Evolutionary conservation across 2,329 filamentous ascomycete genomes (phyloP).

Genomic region (Pyrenochaeta sp.): DNA sequence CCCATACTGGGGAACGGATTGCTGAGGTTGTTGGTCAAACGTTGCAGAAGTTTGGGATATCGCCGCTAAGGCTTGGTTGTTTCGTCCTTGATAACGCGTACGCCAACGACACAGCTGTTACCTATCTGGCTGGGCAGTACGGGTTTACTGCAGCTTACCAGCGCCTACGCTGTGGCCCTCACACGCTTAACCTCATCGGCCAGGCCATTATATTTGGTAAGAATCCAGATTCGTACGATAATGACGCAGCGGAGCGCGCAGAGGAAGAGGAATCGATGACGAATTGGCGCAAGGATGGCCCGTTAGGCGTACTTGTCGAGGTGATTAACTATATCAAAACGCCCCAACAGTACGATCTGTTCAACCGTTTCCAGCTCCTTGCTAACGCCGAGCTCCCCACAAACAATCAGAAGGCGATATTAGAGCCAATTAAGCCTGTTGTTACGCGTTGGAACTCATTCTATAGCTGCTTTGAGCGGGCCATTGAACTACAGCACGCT

Average conservation of each 20-base stretch:
- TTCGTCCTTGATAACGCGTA: constrained; percentile 1
- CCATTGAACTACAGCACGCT: background rate
- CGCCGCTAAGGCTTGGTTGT: background rate
- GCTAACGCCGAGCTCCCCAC: background rate
- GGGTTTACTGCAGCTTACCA: background rate
- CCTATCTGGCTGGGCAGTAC: background rate
- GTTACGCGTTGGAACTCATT: background rate
- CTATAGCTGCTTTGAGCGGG: background rate
- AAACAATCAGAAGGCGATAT: background rate
- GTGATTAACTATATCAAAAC: constrained; percentile 9
- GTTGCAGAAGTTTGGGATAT: constrained; percentile 6
- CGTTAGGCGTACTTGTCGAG: background rate
- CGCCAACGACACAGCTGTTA: constrained; percentile 1
- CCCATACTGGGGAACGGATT: constrained; percentile 6
- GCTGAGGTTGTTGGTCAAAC: background rate
- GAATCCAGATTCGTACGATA: background rate
- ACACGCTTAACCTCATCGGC: constrained; percentile 2
- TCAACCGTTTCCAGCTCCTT: background rate
- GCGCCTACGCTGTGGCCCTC: background rate
- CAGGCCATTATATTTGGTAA: background rate
- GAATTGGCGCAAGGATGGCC: background rate
- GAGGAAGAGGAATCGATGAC: background rate
- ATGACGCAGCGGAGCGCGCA: background rate
- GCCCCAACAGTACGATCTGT: constrained; percentile 1
- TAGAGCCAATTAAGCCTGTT: background rate